Evolutionary conservation across 2,329 filamentous ascomycete genomes (phyloP), one percentile per base, ranked within the genome.

Genomic region (Calonectria pseudoturangicola): DNA sequence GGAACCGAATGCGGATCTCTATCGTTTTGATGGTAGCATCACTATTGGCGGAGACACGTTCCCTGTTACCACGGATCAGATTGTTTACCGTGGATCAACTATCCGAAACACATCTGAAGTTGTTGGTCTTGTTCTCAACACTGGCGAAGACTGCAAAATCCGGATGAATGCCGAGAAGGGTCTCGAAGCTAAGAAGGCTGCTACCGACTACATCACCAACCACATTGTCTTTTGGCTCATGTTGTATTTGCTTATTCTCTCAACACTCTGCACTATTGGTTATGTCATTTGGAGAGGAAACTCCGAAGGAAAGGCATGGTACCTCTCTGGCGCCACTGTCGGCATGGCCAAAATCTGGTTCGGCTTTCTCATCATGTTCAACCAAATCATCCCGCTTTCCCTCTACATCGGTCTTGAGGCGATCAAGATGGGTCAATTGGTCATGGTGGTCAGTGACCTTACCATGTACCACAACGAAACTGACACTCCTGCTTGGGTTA

Each of bases 361-460:
- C 30, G 95, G 94, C 0, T 98, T 95, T 82, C 91, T 98, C 77
- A 98, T 98, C 84, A 96, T 98, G 92, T 98, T 97, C 85, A 98
- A 98, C 83, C 98, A 97, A 47, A 92, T 98, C 85, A 96, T 98
- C 72, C 96, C 96, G 0, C 89, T 98, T n/a, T 95, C 95, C 0
- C 89, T 98, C 0, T 98, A 98, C 77, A 94, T 98, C 77, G 97
- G 93, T 81, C 87, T 98, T 83, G 96, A 98, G 75, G 88, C 98
- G 70, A 93, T 97, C 83, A 97, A 97, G 82, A 87, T 97, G 12
- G 93, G 89, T 3, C 90, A 92, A 80, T 93, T 98, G 88, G 88
- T 96, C 70, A 90, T 98, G 81, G 84, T 98, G 68, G 95, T 96
- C 76, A 87, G 86, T 25, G 96, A 98, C 80, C 85, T 97, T 66